A percentile compares a stretch with the other conserved stretches of the same genome.
These are phyloP conservation scores for Favolaschia claudopus DNA, from an alignment of 768 basidiomycete genomes.

Conservation along the genomic window DNA sequence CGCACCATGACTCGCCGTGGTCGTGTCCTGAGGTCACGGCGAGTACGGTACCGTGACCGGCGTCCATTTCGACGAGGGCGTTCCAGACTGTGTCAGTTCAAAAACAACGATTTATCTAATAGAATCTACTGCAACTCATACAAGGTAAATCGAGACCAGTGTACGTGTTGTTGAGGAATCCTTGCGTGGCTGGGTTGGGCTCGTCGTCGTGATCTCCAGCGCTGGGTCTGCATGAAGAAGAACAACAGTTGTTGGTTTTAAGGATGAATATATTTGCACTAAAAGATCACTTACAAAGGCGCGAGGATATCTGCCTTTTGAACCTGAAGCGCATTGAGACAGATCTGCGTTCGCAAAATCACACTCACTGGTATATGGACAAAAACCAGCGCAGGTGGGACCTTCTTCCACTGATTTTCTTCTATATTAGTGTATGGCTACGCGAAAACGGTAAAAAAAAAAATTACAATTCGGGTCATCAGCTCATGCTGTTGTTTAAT, in stretches of 20 bases:
- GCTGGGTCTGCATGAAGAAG: neutral
- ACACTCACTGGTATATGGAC: slow-evolving; percentile 10
- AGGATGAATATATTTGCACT: neutral
- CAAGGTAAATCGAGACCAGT: slow-evolving; percentile 13
- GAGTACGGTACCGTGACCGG: neutral
- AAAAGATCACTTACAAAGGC: neutral
- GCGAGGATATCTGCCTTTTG: slow-evolving; percentile 12
- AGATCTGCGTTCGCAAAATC: neutral
- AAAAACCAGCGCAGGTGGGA: slow-evolving; percentile 11
- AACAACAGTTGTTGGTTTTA: no score
- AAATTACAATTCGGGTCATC: neutral
- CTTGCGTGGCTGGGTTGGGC: slow-evolving; percentile 10
- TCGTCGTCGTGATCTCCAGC: slow-evolving; percentile 16
- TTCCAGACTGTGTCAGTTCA: slow-evolving; percentile 4
- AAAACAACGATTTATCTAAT: no score
- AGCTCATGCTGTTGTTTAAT: neutral
- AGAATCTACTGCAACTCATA: neutral
- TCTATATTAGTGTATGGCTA: no score
- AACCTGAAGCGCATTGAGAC: neutral
- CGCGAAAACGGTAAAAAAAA: neutral
- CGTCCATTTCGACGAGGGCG: neutral
- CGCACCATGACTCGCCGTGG: slow-evolving; percentile 20
- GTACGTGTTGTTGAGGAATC: slow-evolving; percentile 9
- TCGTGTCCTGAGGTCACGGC: slow-evolving; percentile 17
- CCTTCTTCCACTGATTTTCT: neutral